A percentile compares a stretch with the other conserved stretches of the same genome.
phyloP scores from a whole-genome alignment of 2,329 filamentous ascomycete genomes.

The Fonsecaea erecta region DNA sequence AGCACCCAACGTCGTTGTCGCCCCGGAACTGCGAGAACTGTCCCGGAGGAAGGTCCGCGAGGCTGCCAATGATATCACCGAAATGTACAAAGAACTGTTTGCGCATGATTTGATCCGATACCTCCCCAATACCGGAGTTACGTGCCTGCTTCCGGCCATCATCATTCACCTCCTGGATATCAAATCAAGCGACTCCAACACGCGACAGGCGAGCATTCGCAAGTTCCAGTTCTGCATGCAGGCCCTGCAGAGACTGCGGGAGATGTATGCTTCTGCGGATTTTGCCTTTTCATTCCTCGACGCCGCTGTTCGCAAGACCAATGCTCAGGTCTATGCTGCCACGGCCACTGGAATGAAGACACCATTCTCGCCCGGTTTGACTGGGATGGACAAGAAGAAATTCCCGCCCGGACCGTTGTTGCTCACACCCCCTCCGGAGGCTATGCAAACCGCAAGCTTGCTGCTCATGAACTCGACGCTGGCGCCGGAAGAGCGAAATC shows the following conservation, averaged over 20 bases:
- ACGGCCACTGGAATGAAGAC: background rate
- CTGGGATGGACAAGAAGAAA: conserved; percentile 15
- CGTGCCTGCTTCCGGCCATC: conserved; percentile 86
- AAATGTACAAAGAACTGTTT: conserved; percentile 78
- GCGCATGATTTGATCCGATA: conserved; percentile 73
- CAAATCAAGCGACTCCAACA: conserved; percentile 76
- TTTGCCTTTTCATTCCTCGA: conserved; percentile 96
- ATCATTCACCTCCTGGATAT: conserved; percentile 93
- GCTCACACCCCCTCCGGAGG: conserved; percentile 38
- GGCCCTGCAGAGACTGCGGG: conserved; percentile 82
- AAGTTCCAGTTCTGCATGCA: conserved; percentile 92
- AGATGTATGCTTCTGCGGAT: conserved; percentile 92
- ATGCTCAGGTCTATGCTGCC: conserved; percentile 16
- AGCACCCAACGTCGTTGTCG: conserved; percentile 60
- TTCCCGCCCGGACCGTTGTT: conserved; percentile 14
- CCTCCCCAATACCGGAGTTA: conserved; percentile 87
- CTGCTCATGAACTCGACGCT: conserved; percentile 31
- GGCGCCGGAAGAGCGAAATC: conserved; percentile 29
- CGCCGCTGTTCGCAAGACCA: conserved; percentile 86
- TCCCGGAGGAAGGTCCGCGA: conserved; percentile 82
- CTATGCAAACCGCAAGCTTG: conserved; percentile 31
- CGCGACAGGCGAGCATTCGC: conserved; percentile 72
- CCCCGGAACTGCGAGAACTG: conserved; percentile 75
- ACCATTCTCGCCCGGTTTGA: background rate
- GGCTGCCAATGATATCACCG: conserved; percentile 82